Percentiles rank a stretch among this genome's conserved stretches.
These are phyloP conservation scores for Penicillium sp. DNA, from an alignment of 2,329 filamentous ascomycete genomes.

Conservation along the genomic window DNA sequence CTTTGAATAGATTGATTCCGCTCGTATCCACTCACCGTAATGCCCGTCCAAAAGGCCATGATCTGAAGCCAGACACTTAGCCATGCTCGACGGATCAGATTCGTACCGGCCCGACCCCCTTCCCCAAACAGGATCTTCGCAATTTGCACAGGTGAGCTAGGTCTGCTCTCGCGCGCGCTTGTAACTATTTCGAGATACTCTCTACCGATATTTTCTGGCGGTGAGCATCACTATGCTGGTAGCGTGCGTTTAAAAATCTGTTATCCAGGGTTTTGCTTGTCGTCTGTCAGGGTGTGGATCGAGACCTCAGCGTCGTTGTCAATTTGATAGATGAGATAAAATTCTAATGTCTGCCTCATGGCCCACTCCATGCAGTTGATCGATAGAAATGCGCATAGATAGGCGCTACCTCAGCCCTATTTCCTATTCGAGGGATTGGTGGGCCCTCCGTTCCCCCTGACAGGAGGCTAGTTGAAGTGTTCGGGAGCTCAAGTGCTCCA, in stretches of 20 bases:
- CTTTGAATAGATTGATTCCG: background rate
- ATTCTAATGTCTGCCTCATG: background rate
- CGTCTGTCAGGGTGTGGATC: background rate
- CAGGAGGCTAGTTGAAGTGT: background rate
- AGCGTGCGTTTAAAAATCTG: background rate
- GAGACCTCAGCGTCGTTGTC: background rate
- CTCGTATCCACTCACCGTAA: slow-evolving; percentile 39
- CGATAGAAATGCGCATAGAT: background rate
- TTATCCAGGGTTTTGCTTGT: background rate
- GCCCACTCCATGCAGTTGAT: background rate
- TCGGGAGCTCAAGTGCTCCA: background rate
- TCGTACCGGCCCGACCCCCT: slow-evolving; percentile 35
- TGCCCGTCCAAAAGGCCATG: slow-evolving; percentile 52
- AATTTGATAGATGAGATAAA: background rate
- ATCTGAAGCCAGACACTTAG: slow-evolving; percentile 52
- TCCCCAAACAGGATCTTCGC: slow-evolving; percentile 42
- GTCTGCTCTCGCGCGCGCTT: slow-evolving; percentile 35
- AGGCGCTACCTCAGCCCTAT: background rate
- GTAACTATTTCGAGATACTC: slow-evolving; percentile 44
- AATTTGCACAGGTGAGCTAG: slow-evolving; percentile 45
- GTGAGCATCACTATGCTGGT: slow-evolving; percentile 20
- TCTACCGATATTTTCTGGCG: slow-evolving; percentile 40
- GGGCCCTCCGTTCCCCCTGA: background rate
- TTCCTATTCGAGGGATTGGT: slow-evolving; percentile 32
- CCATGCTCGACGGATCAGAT: slow-evolving; percentile 48